Percentiles rank a stretch among this genome's conserved stretches.
phyloP scores from a whole-genome alignment of 805 yeast species.

The Pichia gijzeniarum region DNA sequence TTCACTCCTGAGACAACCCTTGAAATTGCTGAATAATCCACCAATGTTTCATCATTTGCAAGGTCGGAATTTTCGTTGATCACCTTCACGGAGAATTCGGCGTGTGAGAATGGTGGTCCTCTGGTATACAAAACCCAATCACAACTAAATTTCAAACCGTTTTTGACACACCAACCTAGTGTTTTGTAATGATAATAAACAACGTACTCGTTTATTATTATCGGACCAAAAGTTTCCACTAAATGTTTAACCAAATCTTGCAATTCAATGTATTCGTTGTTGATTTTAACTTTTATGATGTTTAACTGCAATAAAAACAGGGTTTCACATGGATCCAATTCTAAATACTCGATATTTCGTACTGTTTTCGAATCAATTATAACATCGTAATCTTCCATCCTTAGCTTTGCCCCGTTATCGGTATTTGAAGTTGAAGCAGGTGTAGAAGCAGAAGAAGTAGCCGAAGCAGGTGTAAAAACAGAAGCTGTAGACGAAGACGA shows the following conservation, averaged over 20 bases:
- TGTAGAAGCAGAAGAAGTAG: background rate
- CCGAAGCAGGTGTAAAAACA: background rate
- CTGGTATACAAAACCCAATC: slow-evolving; percentile 75
- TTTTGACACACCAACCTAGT: slow-evolving; percentile 88
- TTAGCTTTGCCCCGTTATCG: slow-evolving; percentile 10
- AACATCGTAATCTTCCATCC: slow-evolving; percentile 35
- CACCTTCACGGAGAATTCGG: slow-evolving; percentile 62
- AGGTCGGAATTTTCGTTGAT: slow-evolving; percentile 9
- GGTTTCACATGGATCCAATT: slow-evolving; percentile 70
- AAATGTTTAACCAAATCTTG: slow-evolving; percentile 14
- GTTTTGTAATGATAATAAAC: slow-evolving; percentile 85
- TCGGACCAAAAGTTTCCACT: slow-evolving; percentile 11
- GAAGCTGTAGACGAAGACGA: too few relatives aligned
- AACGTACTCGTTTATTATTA: slow-evolving; percentile 45
- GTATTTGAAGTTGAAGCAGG: background rate
- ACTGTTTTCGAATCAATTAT: slow-evolving; percentile 23
- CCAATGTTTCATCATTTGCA: slow-evolving; percentile 24
- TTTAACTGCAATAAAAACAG: slow-evolving; percentile 49
- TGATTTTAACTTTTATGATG: slow-evolving; percentile 28
- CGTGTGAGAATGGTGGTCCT: slow-evolving; percentile 96
- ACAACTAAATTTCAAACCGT: slow-evolving; percentile 91
- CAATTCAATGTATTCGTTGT: slow-evolving; percentile 1
- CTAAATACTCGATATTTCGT: slow-evolving; percentile 42
- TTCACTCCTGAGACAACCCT: slow-evolving; percentile 86
- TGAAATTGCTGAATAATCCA: slow-evolving; percentile 61